A percentile compares a stretch with the other conserved stretches of the same genome.
Conservation (phyloP, 1,284 basidiomycete species). For the Melampsora larici-populina region DNA sequence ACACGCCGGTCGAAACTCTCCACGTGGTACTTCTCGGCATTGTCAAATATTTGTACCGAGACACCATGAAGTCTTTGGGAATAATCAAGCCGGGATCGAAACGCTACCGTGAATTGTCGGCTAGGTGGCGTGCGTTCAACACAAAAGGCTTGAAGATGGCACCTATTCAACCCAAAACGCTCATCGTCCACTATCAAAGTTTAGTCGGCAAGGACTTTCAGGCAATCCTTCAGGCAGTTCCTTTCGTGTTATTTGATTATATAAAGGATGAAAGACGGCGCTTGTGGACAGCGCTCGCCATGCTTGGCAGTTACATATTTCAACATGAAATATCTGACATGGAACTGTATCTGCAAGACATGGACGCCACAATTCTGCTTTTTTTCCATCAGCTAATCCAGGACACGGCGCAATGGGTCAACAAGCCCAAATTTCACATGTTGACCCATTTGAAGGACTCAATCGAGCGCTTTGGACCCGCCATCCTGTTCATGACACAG, state of each 20-base stretch:
- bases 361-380: not conserved
- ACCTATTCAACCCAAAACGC: too few species aligned
- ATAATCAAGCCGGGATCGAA: too few species aligned
- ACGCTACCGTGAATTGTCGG: too few species aligned
- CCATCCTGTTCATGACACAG: not conserved
- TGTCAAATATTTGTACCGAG: too few species aligned
- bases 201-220: slow-evolving; percentile 55
- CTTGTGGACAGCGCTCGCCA: too few species aligned
- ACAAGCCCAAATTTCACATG: slow-evolving; percentile 4
- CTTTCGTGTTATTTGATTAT: slow-evolving; percentile 54
- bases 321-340: slow-evolving; percentile 54
- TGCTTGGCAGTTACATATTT: slow-evolving; percentile 53
- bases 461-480: slow-evolving; percentile 23
- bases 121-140: slow-evolving; percentile 46
- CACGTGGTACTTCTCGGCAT: too few species aligned
- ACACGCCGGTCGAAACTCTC: too few species aligned
- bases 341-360: slow-evolving; percentile 51
- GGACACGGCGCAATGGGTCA: slow-evolving; percentile 50
- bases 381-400: not conserved
- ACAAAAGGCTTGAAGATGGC: too few species aligned
- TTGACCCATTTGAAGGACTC: slow-evolving; percentile 46
- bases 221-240: slow-evolving; percentile 54
- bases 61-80: too few species aligned
- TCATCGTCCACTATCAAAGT: too few species aligned
- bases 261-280: slow-evolving; percentile 45